Percentiles rank a stretch among this genome's conserved stretches.
phyloP scores from a whole-genome alignment of 2,329 filamentous ascomycete genomes.

The Monosporascus sp. region DNA sequence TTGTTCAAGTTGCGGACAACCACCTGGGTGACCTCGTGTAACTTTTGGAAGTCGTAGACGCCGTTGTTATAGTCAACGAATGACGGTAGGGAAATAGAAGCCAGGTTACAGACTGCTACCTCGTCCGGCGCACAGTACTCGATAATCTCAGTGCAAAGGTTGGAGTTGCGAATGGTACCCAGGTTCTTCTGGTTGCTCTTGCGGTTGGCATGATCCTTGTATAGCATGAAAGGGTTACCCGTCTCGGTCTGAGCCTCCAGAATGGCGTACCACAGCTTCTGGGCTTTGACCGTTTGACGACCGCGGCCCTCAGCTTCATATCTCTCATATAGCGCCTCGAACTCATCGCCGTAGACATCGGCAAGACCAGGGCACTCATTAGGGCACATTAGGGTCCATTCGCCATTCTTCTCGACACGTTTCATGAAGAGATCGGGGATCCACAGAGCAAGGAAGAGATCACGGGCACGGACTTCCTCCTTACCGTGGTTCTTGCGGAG shows the following conservation, averaged over 20 bases:
- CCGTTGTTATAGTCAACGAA: constrained; percentile 84
- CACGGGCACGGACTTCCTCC: constrained; percentile 93
- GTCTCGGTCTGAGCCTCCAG: constrained; percentile 98
- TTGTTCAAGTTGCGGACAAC: constrained; percentile 95
- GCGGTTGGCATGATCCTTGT: constrained; percentile 96
- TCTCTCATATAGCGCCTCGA: constrained; percentile 87
- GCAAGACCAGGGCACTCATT: constrained; percentile 93
- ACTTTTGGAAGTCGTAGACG: constrained; percentile 90
- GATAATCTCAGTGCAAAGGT: constrained; percentile 97
- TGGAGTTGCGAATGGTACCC: constrained; percentile 96
- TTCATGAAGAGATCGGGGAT: constrained; percentile 99
- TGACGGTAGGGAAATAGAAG: constrained; percentile 85
- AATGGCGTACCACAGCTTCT: constrained; percentile 99
- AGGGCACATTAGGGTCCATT: constrained; percentile 98
- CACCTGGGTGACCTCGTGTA: constrained; percentile 89
- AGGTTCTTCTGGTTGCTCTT: constrained; percentile 99
- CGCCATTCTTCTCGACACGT: constrained; percentile 91
- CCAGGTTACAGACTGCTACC: constrained; percentile 97
- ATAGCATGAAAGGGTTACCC: constrained; percentile 98
- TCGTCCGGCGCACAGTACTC: constrained; percentile 97
- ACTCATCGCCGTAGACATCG: constrained; percentile 96
- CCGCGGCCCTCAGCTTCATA: constrained; percentile 88
- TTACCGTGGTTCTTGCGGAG: constrained; percentile 99
- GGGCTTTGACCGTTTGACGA: constrained; percentile 87
- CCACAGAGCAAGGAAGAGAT: constrained; percentile 97